Base-by-base conservation (phyloP, 1,139 yeast genomes). In the Candida sp. region DNA sequence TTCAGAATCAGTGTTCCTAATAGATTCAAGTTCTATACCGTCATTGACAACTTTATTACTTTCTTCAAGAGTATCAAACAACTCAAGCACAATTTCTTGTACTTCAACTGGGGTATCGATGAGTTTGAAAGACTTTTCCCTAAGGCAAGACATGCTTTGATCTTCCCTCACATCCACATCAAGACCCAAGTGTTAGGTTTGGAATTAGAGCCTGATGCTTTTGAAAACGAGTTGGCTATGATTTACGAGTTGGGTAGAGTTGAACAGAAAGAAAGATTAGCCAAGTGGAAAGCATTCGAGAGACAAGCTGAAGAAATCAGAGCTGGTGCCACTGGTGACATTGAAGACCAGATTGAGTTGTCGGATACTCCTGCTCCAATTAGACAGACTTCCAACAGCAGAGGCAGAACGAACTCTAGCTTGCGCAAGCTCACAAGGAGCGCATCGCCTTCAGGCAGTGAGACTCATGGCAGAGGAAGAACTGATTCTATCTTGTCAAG, bases 31-130 rank as follows among this genome's bases (percentile, higher is more conserved):
- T 81, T 88, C 53, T 87, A 86, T 65, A 80, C 83, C 8, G 81
- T 88, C 37, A 72, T 87, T 49, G 96, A 89, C 57, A 86, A 86
- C 58, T 63, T 84, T 3, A 79, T 87, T 37, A 84, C 90, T 0
- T 69, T 84, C 49, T 77, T 76, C 52, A 89, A 89, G 63, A 80
- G 90, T 0, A 66, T 81, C 17, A 76, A 73, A 50, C 91, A 87
- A 54, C 72, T 88, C 30, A 63, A 65, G 37, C 71, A 72, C 48
- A 86, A 87, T 49, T 85, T 85, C 53, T 58, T 68, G 23, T 68
- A 75, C 45, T 65, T 81, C 37, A 66, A 70, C 8, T 60, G 66
- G 12, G 72, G 77, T 2, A 63, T 76, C 4, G 62, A 67, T 25
- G 80, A 83, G 5, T 71, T 68, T 49, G 68, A 70, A 12, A 60